Base-by-base conservation (phyloP, 495 filamentous ascomycete genomes). In the Penicillium maclennaniae region DNA sequence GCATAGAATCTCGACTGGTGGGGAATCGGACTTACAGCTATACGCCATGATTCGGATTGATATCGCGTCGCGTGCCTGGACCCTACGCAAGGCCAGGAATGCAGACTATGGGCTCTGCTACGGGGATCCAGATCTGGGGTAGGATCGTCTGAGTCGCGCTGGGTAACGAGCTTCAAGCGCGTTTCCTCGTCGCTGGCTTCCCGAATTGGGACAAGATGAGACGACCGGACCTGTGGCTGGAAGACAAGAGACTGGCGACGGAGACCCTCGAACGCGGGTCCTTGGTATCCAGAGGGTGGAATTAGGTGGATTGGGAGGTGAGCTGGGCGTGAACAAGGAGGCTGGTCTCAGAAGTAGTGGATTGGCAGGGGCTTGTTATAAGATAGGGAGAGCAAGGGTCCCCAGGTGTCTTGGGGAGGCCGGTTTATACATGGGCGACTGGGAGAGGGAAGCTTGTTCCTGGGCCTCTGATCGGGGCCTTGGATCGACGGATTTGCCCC, bases 21-120 rank as follows among this genome's bases (percentile, higher is more conserved):
- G 51, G 47, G 55, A 58, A 63, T 68, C 59, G 55, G 44, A 75
- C 72, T 73, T 69, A 75, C 72, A 67, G 55, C 52, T 58, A 67
- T 68, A 68, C 58, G 66, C 62, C 70, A 75, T 75, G 62, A 64
- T 58, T 64, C 60, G 60, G 61, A 64, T 62, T 48, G 54, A 55
- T 44, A 51, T 54, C 68, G 68, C 71, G 71, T 68, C 71, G 71
- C 71, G 71, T 74, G 67, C 68, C 67, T 60, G 55, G 49, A 56
- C 49, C 49, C 58, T 40, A 71, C 67, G 69, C 69, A 71, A 73
- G 68, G 70, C 70, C 69, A 73, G 66, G 71, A 74, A 74, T 74
- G 71, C 67, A 69, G 61, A 67, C 66, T 69, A 70, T 70, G 58
- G 58, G 61, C 59, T 68, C 46, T 56, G 69, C 70, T 71, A 69